phyloP scores from a whole-genome alignment of 1,284 basidiomycete genomes.

The Meripilus lineatus region DNA sequence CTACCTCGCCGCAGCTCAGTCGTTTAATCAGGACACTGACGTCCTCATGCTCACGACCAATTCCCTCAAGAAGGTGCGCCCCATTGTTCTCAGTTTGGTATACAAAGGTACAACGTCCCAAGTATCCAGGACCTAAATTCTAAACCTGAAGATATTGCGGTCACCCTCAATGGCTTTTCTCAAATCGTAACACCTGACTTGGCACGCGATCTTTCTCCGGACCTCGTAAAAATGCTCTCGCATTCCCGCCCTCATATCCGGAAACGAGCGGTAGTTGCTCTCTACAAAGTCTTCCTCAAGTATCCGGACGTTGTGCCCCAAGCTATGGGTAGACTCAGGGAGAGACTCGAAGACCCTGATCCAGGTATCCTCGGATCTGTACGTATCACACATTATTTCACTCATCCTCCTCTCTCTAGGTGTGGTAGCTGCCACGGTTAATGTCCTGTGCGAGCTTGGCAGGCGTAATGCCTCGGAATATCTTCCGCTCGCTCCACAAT shows the following conservation, averaged over 20 bases:
- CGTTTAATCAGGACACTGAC: slow-evolving; percentile 92
- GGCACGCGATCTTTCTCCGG: slow-evolving; percentile 83
- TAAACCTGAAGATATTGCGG: slow-evolving; percentile 68
- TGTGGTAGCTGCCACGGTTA: slow-evolving; percentile 90
- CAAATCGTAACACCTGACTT: slow-evolving; percentile 88
- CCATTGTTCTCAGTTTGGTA: not conserved
- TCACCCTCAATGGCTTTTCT: slow-evolving; percentile 85
- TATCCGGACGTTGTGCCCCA: slow-evolving; percentile 73
- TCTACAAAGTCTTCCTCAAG: slow-evolving; percentile 75
- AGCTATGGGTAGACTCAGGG: slow-evolving; percentile 71
- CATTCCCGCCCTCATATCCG: slow-evolving; percentile 88
- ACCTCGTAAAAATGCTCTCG: slow-evolving; percentile 85
- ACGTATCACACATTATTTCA: not conserved
- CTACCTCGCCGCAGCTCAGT: slow-evolving; percentile 91
- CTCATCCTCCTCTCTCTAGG: slow-evolving; percentile 38
- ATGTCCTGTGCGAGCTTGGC: slow-evolving; percentile 92
- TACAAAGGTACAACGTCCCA: not conserved
- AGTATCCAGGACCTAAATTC: slow-evolving; percentile 79
- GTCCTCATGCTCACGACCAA: slow-evolving; percentile 98
- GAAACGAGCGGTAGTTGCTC: slow-evolving; percentile 82
- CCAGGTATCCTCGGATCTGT: slow-evolving; percentile 53
- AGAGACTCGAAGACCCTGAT: slow-evolving; percentile 86
- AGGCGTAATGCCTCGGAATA: slow-evolving; percentile 76
- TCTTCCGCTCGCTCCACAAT: slow-evolving; percentile 81
- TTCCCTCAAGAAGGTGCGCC: slow-evolving; percentile 88